These are phyloP conservation scores for Fusarium annulatum DNA, from an alignment of 2,329 filamentous ascomycete genomes.

Conservation along the genomic window DNA sequence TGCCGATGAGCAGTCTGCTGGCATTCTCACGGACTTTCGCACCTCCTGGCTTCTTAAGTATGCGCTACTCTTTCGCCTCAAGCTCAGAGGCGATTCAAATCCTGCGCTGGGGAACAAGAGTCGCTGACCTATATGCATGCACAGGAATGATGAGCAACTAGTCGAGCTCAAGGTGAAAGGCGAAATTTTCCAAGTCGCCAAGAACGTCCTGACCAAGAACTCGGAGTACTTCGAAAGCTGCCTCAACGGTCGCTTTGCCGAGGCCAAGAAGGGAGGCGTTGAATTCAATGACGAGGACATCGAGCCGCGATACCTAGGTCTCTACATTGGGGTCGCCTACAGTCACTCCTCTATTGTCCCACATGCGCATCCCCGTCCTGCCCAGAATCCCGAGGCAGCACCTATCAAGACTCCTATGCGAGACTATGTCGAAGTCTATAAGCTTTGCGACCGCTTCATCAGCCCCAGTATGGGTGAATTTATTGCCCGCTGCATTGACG, in stretches of 20 bases:
- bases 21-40: constrained; percentile 46
- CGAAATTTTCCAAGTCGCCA: constrained; percentile 48
- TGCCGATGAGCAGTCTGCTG: constrained; percentile 37
- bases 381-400: constrained; percentile 42
- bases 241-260: constrained; percentile 44
- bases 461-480: constrained; percentile 46
- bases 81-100: background rate
- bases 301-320: constrained; percentile 48
- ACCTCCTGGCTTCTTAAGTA: constrained; percentile 52
- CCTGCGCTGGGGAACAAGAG: background rate
- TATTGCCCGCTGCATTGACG: constrained; percentile 47
- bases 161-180: constrained; percentile 46
- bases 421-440: constrained; percentile 52
- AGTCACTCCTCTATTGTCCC: constrained; percentile 50
- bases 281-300: constrained; percentile 47
- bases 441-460: constrained; percentile 52
- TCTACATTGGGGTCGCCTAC: constrained; percentile 51
- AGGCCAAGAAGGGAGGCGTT: constrained; percentile 44
- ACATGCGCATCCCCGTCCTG: constrained; percentile 40
- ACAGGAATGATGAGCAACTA: constrained; percentile 46
- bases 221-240: constrained; percentile 51
- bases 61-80: constrained; percentile 13
- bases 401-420: constrained; percentile 44
- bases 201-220: constrained; percentile 45
- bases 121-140: constrained; percentile 8